phyloP scores from a whole-genome alignment of 176 grass and related monocot genomes.

The Aechmea fasciata region DNA sequence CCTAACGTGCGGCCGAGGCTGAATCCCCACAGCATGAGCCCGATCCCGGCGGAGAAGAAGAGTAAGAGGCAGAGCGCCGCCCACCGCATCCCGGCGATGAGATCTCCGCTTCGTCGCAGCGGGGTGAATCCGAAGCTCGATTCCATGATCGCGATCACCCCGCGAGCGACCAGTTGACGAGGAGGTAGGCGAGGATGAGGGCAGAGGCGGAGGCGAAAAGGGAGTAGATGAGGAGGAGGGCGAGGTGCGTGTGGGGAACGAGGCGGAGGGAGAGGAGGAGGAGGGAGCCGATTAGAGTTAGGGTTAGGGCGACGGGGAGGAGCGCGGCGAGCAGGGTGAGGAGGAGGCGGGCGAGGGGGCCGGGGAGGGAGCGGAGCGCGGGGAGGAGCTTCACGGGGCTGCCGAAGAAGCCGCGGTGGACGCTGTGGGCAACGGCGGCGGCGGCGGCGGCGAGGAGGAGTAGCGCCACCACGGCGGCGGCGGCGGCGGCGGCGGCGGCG shows the following conservation, averaged over 20 bases:
- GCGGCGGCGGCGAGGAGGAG: conserved; percentile 8
- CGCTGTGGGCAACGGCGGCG: conserved; percentile 22
- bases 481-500: not conserved
- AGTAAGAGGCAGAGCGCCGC: conserved; percentile 9
- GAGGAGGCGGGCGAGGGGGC: conserved; percentile 17
- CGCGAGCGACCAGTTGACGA: conserved; percentile 17
- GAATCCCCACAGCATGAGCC: conserved; percentile 14
- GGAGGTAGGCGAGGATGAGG: not conserved
- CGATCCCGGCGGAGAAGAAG: conserved; percentile 15
- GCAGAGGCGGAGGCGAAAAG: conserved; percentile 5
- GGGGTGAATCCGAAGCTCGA: conserved; percentile 14
- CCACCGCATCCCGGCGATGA: conserved; percentile 18
- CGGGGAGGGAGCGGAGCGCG: conserved; percentile 28
- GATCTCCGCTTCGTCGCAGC: conserved; percentile 8
- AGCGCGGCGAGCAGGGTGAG: conserved; percentile 7
- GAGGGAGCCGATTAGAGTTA: conserved; percentile 5
- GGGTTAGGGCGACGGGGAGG: conserved; percentile 8
- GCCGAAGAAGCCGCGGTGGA: conserved; percentile 29
- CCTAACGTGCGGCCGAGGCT: not conserved
- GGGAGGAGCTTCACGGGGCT: conserved; percentile 30
- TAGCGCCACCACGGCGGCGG: conserved; percentile 1
- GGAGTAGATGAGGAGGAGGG: not conserved
- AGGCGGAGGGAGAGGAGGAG: conserved; percentile 14
- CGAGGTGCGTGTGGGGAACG: not conserved
- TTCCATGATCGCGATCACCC: conserved; percentile 18